Conservation (phyloP, 2,329 filamentous ascomycete genomes). For the Colletotrichum zoysiae region DNA sequence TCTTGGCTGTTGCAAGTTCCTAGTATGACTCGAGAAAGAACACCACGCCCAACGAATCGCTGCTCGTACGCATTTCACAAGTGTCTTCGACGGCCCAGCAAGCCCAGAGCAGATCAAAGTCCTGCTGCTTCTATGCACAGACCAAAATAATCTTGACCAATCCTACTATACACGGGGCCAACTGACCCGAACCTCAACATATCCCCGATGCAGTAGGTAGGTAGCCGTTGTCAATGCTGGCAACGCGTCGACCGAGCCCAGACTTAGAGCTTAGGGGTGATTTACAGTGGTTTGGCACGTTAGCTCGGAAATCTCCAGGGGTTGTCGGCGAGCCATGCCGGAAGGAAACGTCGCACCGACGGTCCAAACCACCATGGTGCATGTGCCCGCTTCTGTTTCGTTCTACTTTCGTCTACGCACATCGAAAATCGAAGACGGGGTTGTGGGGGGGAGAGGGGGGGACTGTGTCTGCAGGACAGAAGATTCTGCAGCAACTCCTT, state of each 20-base stretch:
- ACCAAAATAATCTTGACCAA: constrained; percentile 29
- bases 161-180: constrained; percentile 7
- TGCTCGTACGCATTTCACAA: constrained; percentile 21
- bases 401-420: constrained; percentile 31
- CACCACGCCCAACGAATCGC: constrained; percentile 15
- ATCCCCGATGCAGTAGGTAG: neutral
- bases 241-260: neutral
- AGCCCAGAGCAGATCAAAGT: constrained; percentile 18
- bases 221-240: neutral
- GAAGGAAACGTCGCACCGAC: constrained; percentile 18
- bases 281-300: neutral
- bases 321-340: constrained; percentile 5
- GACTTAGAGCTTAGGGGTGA: neutral
- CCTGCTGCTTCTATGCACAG: constrained; percentile 19
- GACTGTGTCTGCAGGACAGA: constrained; percentile 37
- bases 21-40: constrained; percentile 25
- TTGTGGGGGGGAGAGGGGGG: constrained; percentile 27
- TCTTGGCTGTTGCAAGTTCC: constrained; percentile 13
- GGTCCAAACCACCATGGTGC: constrained; percentile 14
- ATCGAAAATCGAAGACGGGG: constrained; percentile 36
- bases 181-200: neutral
- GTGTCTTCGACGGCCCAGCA: constrained; percentile 14
- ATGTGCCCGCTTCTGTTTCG: constrained; percentile 21
- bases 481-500: constrained; percentile 39
- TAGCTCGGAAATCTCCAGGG: neutral